Evolutionary conservation across 208 protist genomes (phyloP).

Genomic region (Plasmodiophora brassicae): DNA sequence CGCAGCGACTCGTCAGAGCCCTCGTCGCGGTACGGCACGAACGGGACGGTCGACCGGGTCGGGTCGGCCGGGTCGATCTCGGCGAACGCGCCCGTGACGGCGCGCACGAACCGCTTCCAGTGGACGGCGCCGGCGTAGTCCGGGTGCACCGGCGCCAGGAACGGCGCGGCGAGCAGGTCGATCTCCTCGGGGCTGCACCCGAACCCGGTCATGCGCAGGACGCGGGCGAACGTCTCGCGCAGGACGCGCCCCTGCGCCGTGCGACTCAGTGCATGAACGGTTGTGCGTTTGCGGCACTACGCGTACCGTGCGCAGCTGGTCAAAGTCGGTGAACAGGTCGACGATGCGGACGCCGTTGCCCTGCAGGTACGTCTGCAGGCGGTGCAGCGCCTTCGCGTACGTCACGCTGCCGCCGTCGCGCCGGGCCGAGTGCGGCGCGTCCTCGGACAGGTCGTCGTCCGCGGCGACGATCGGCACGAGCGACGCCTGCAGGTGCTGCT

Average conservation of each 20-base stretch:
- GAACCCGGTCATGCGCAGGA: background rate
- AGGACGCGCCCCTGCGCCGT: background rate
- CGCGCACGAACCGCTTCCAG: background rate
- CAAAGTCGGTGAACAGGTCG: background rate
- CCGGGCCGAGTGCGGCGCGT: background rate
- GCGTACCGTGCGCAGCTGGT: background rate
- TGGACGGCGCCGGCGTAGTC: background rate
- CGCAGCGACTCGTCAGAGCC: background rate
- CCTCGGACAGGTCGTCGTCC: background rate
- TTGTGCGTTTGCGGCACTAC: background rate
- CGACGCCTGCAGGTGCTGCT: no score
- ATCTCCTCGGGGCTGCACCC: background rate
- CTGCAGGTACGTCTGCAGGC: background rate
- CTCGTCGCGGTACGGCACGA: background rate
- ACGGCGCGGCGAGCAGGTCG: background rate
- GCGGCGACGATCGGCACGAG: no score
- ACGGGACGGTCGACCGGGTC: background rate
- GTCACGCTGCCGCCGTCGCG: background rate
- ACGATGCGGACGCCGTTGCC: background rate
- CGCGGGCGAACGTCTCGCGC: background rate
- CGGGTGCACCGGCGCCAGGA: background rate
- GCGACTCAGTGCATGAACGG: no score
- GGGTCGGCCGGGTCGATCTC: background rate
- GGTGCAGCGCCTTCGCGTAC: background rate
- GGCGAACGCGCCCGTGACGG: background rate